Percentiles rank a stretch among this genome's conserved stretches.
phyloP scores from a whole-genome alignment of 108 stramenopile genomes.

The Aurantiochytrium sp. region DNA sequence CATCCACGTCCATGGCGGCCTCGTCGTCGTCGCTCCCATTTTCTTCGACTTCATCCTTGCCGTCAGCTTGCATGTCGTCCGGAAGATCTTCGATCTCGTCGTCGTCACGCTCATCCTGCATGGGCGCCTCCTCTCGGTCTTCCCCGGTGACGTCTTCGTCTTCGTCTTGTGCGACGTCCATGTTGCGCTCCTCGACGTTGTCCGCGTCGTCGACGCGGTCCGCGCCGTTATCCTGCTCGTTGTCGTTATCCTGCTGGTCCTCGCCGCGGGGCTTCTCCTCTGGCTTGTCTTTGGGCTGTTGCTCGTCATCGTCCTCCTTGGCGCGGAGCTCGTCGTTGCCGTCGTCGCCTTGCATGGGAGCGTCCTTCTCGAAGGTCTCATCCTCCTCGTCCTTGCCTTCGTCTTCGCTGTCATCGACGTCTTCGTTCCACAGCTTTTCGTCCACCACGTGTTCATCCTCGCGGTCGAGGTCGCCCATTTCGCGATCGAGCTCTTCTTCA shows the following conservation, averaged over 20 bases:
- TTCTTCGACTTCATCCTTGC: slow-evolving; percentile 43
- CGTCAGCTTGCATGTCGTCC: background rate
- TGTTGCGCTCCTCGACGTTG: slow-evolving; percentile 64
- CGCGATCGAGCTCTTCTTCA: slow-evolving; percentile 89
- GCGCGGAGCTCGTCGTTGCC: slow-evolving; percentile 85
- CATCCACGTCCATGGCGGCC: slow-evolving; percentile 44
- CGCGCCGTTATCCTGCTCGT: slow-evolving; percentile 39
- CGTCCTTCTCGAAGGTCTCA: slow-evolving; percentile 88
- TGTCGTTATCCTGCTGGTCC: slow-evolving; percentile 54
- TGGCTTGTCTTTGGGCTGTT: slow-evolving; percentile 54
- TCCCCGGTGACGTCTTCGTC: slow-evolving; percentile 55
- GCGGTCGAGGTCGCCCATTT: slow-evolving; percentile 86
- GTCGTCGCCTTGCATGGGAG: slow-evolving; percentile 71
- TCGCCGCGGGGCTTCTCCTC: slow-evolving; percentile 52
- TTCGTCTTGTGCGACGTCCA: slow-evolving; percentile 73
- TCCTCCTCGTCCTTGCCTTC: slow-evolving; percentile 68
- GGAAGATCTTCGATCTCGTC: slow-evolving; percentile 37
- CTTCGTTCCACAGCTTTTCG: slow-evolving; percentile 90
- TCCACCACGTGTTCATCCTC: slow-evolving; percentile 86
- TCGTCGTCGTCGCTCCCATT: slow-evolving; percentile 38
- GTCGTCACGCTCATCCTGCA: slow-evolving; percentile 57
- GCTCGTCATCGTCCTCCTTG: slow-evolving; percentile 66
- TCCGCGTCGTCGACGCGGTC: slow-evolving; percentile 34
- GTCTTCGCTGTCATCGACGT: slow-evolving; percentile 80
- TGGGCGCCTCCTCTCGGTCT: slow-evolving; percentile 53